Evolutionary conservation across 139 green algal genomes (phyloP), one percentile per base, ranked within the genome.

Genomic region (Tetraselmis striata): DNA sequence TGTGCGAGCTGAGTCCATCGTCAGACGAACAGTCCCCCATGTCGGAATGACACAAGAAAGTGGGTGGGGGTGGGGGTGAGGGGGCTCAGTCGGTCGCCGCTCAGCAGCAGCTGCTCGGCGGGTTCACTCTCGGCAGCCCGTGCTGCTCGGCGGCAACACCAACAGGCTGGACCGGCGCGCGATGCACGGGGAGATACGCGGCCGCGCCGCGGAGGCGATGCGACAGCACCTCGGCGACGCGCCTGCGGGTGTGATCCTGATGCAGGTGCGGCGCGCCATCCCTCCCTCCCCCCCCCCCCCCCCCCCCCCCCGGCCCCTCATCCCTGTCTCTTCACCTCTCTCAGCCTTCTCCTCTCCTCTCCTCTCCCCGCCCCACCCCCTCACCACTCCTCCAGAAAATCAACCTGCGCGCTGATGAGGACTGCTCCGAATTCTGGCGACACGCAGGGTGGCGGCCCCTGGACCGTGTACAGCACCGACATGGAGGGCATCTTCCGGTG

Each of bases 401-500:
- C 18, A 18, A 67, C 45, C 5, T 67, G 18, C 45, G 45, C 45
- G 18, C 45, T 18, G 5, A 67, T 67, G 5, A 18, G 5, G 5
- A 67, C 45, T 67, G 45, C 45, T 5, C 45, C 45, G 5, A 18
- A 25, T 67, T 5, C 45, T 67, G 45, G n/a, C n/a, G n/a, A n/a
- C n/a, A 67, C 11, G n/a, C 80, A 84, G 81, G 85, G 83, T 26
- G 83, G 85, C 30, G 29, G 31, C 1, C 75, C 75, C 30, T 59
- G 31, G 25, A 80, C 83, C 77, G 59, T 91, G 2, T 88, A 91
- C 82, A 83, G 74, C 75, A 86, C 79, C 18, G 86, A 87, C 76
- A 87, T 82, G 76, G 85, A 88, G 18, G 84, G 23, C 2, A 77
- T 85, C 24, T 87, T 87, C 77, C 84, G 83, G 83, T 84, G 30